Base-by-base conservation (phyloP, 257 asterid species). In the Salvia rosmarinus region DNA sequence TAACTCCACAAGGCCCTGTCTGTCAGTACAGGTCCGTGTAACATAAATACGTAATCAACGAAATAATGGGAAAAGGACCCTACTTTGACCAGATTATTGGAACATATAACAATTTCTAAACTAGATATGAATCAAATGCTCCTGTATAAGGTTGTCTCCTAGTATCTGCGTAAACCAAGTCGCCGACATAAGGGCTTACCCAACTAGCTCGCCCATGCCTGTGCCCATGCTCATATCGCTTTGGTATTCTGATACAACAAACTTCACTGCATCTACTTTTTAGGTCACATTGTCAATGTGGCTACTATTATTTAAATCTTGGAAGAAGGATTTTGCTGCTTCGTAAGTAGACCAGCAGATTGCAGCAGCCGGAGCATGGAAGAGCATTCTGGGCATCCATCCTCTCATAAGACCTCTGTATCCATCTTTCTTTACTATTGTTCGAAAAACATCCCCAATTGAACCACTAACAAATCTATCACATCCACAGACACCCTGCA, bases 291-390 rank as follows among this genome's bases (percentile, higher is more conserved):
- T 82, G 55, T 54, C 75, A 30, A 59, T 75, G 71, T 62, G 62
- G 50, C 49, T 49, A 70, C 74, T 46, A 16, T 60, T 11, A 43
- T 88, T 84, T 69, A 37, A 44, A 17, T 89, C 94, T 72, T 87
- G 88, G 82, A 95, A 95, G 82, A 91, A 89, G 67, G 82, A 14
- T 84, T 95, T 95, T 9, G 84, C 85, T 65, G 99, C 91, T 88
- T 95, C 99, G 54, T 95, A 91, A 0, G 96, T 95, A 9, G 99
- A 95, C 98, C 99, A 95, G 82, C 97, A 89, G 77, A 95, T 90
- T 17, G 99, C 99, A 69, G 99, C 98, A 28, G 99, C 99, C 13
- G 98, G 99, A 64, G 99, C 97, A 76, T 95, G 99, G 86, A 95
- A 95, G 67, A 95, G 96, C 98, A 88, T 88, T 81, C 99, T 83